phyloP scores from a whole-genome alignment of 1,284 basidiomycete genomes.

The Phenoliferia sp. region DNA sequence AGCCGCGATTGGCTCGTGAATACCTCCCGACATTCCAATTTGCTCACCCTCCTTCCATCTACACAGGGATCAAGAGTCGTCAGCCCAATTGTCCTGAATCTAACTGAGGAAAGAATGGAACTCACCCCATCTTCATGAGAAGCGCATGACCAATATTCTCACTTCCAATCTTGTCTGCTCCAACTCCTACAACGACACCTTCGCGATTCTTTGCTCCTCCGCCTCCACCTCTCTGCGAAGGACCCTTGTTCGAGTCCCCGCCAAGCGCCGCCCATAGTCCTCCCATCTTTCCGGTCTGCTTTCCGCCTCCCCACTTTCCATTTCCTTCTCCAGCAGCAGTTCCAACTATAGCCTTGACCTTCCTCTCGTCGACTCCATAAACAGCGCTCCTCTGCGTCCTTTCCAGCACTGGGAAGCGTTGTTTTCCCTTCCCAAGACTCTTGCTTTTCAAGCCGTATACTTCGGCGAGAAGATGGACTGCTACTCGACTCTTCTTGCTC shows the following conservation, averaged over 20 bases:
- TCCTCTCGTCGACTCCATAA: constrained; percentile 19
- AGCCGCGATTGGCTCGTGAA: constrained; percentile 26
- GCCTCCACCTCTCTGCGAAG: constrained; percentile 6
- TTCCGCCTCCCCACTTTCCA: constrained; percentile 46
- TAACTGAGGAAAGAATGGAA: not conserved
- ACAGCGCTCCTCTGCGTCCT: constrained; percentile 20
- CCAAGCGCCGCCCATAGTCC: constrained; percentile 43
- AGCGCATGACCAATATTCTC: constrained; percentile 70
- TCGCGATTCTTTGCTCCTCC: constrained; percentile 21
- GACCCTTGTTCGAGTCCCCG: constrained; percentile 52
- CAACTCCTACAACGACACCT: constrained; percentile 29
- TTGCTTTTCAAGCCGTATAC: constrained; percentile 70
- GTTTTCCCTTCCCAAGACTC: constrained; percentile 63
- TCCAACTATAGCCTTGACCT: constrained; percentile 21
- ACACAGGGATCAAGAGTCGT: not conserved
- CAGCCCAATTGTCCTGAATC: not conserved
- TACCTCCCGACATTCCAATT: constrained; percentile 25
- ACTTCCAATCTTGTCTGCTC: constrained; percentile 64
- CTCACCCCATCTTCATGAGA: constrained; percentile 64
- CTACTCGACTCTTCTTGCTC: constrained; percentile 62
- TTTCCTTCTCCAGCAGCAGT: constrained; percentile 42
- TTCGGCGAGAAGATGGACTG: constrained; percentile 68
- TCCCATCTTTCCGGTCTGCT: constrained; percentile 49
- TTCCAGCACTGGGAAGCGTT: constrained; percentile 45
- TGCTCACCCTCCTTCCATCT: constrained; percentile 31